A percentile compares a stretch with the other conserved stretches of the same genome.
phyloP scores from a whole-genome alignment of 139 green algal genomes.

The Chlamydomonas schloesseri region DNA sequence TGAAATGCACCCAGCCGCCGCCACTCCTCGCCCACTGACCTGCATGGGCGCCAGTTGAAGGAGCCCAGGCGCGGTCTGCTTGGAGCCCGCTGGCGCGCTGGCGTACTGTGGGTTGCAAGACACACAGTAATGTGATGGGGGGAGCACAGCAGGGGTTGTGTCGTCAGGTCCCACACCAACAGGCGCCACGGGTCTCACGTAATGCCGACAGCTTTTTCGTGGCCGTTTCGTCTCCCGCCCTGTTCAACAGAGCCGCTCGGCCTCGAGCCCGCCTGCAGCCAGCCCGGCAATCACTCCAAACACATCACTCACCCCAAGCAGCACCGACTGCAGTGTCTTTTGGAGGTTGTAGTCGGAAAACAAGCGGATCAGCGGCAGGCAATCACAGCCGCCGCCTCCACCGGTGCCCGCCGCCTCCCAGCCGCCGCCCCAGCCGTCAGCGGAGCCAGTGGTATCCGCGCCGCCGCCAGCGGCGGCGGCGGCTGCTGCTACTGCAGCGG shows the following conservation, averaged over 20 bases:
- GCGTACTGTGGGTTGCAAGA: background rate
- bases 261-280: no score
- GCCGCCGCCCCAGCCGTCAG: background rate
- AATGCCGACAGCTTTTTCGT: no score
- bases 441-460: background rate
- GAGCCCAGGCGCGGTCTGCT: background rate
- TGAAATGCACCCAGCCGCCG: no score
- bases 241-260: no score
- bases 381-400: background rate
- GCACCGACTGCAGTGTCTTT: background rate
- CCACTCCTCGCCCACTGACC: no score
- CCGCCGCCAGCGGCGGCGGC: background rate
- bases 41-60: no score
- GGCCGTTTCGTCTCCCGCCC: no score
- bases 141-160: no score
- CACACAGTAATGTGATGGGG: background rate
- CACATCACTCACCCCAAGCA: slow-evolving; percentile 20
- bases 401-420: background rate
- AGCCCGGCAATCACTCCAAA: background rate
- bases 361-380: slow-evolving; percentile 7
- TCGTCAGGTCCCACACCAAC: no score
- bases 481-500: background rate
- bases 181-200: no score
- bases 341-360: background rate
- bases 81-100: background rate